Base-by-base conservation (phyloP, 345 rosid genomes). In the Raphanus sativus region DNA sequence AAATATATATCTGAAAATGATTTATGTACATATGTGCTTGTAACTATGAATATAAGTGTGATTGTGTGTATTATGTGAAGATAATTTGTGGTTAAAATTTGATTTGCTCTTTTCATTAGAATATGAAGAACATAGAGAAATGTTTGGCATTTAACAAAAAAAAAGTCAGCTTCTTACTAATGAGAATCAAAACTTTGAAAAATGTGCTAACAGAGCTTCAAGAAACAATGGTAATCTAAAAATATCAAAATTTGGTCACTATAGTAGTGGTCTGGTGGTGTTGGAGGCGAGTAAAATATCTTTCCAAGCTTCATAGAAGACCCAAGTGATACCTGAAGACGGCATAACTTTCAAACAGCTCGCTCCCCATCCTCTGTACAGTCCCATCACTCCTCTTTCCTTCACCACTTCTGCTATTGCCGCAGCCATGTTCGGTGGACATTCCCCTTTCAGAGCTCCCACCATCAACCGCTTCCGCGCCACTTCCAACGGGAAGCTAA, bases 311-410 rank as follows among this genome's bases (percentile, higher is more conserved):
- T 96, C 99, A 77, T 93, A 96, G 77, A 93, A 96, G 88, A 86
- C 90, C 99, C 98, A 90, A 71, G 98, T 91, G 86, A 93, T 93
- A 52, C 98, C 97, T 15, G 99, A 96, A 30, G 96, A 78, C 1
- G 99, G 98, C 99, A 96, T 93, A 6, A 93, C 99, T 70, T 93
- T 96, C 64, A 93, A 83, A 82, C 99, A 93, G 80, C 97, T 93
- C 3, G 99, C 99, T 74, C 98, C 94, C 98, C 99, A 96, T 61
- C 99, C 99, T 82, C 99, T 84, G 81, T 96, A 96, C 16, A 93
- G 92, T 68, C 99, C 99, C 69, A 65, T 42, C 54, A 89, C 68
- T 16, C 98, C 98, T 80, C 89, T 87, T 54, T 96, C 94, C 60
- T 88, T 83, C 45, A 96, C 80, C 38, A 96, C 93, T 78, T 93